Evolutionary conservation across 441 rosid genomes (phyloP).

Genomic region (Iberis amara): DNA sequence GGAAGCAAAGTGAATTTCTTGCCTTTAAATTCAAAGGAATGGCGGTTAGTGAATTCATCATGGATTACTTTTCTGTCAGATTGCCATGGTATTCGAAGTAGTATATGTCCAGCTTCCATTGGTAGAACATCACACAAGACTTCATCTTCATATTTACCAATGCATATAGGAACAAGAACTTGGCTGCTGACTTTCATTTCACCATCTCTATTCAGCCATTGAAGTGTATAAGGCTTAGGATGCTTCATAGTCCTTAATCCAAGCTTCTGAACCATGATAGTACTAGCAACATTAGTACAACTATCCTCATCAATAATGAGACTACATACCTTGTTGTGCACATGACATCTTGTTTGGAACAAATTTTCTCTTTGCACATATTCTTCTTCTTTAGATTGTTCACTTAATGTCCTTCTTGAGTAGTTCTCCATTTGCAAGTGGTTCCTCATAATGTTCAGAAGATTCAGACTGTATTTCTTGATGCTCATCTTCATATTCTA

Average conservation of each 20-base stretch:
- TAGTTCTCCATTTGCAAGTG: too few relatives aligned
- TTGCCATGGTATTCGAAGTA: background rate
- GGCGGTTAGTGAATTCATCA: background rate
- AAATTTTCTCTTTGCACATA: too few relatives aligned
- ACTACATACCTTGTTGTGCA: too few relatives aligned
- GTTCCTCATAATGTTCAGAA: too few relatives aligned
- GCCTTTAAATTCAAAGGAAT: background rate
- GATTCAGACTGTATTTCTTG: too few relatives aligned
- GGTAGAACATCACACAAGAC: background rate
- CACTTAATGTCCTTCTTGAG: too few relatives aligned
- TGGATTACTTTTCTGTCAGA: background rate
- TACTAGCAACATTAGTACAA: background rate
- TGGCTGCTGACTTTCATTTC: background rate
- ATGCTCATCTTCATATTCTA: too few relatives aligned
- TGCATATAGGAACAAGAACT: background rate
- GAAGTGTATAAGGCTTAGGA: background rate
- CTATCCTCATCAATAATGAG: too few relatives aligned
- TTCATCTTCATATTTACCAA: background rate
- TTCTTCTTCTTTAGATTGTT: too few relatives aligned
- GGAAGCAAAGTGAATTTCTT: background rate
- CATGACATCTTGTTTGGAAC: too few relatives aligned
- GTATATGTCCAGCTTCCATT: background rate
- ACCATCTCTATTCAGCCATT: background rate
- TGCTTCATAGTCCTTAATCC: background rate
- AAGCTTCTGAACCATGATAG: background rate